Base-by-base conservation (phyloP, 73 alveolate genomes). In the Breviolum minutum region DNA sequence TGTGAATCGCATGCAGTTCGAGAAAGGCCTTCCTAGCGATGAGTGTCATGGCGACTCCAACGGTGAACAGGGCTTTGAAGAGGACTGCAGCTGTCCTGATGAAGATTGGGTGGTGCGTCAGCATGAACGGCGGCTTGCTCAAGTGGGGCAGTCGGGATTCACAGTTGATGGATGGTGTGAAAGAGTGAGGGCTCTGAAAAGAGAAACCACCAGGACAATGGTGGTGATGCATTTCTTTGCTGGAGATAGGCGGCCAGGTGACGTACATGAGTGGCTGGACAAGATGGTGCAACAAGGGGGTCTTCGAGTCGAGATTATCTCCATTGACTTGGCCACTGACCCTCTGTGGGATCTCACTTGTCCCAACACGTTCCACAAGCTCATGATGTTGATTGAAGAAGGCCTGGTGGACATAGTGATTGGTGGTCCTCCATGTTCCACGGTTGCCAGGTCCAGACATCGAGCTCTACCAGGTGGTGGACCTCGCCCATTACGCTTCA, bases 151-250 rank as follows among this genome's bases (percentile, higher is more conserved):
- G 0, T 30, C 91, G 20, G 91, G 91, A 29, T 82, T 48, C 71
- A 26, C 91, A 12, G 91, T 82, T 12, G 71, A 82, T 24, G 91
- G 40, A 22, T 82, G 91, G 91, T 82, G 91, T 32, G 91, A 82
- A 17, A 70, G 32, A 8, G 40, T 82, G 7, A n/a, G 71, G 9
- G 14, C 71, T 40, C n/a, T 24, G 27, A 29, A 29, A 11, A 62
- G 22, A 79, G 24, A 19, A 13, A n/a, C 54, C 14, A 20, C 40
- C 84, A 8, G 84, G 22, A n/a, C 54, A 27, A n/a, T 29, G 54
- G 30, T 19, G 54, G n/a, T n/a, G n/a, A n/a, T 80, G 88, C 61
- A 80, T 30, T 19, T 80, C n/a, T 80, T 80, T 64, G 61, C n/a
- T 30, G 87, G 88, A 26, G 64, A 80, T 26, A 29, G 88, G 0